Evolutionary conservation across 2,329 filamentous ascomycete genomes (phyloP).

Genomic region (Cryphonectria carpinicola): DNA sequence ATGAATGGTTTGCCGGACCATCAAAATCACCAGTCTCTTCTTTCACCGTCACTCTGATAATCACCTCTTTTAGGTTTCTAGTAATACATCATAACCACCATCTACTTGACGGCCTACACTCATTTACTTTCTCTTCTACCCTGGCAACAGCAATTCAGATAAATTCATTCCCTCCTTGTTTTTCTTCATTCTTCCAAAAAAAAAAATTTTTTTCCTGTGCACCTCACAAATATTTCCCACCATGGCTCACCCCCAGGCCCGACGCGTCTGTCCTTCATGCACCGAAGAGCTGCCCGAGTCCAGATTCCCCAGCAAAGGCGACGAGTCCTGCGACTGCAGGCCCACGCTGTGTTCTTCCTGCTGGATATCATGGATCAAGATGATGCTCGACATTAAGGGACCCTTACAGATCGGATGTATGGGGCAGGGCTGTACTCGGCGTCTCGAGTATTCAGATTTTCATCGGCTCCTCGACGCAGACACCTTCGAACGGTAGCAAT

Average conservation of each 20-base stretch:
- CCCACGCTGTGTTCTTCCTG: neutral
- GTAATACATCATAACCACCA: neutral
- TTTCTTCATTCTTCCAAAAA: neutral
- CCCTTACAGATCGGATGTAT: constrained; percentile 1
- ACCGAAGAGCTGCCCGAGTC: constrained; percentile 7
- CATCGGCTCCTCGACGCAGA: neutral
- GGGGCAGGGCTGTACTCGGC: neutral
- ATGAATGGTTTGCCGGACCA: neutral
- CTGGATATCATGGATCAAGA: constrained; percentile 1
- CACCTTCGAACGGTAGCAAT: neutral
- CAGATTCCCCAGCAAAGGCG: neutral
- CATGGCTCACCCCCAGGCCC: neutral
- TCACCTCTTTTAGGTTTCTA: neutral
- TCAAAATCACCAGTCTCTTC: neutral
- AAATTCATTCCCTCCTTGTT: neutral
- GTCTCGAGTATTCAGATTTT: neutral
- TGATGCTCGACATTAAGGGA: constrained; percentile 3
- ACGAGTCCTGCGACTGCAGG: constrained; percentile 7
- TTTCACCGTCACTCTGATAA: neutral
- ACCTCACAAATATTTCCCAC: neutral
- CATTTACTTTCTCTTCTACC: neutral
- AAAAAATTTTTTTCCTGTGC: no score
- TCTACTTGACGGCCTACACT: neutral
- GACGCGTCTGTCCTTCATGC: constrained; percentile 6
- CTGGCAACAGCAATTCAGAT: neutral